These are phyloP conservation scores for Colletotrichum cuscutae DNA, from an alignment of 2,329 filamentous ascomycete genomes.

Conservation along the genomic window DNA sequence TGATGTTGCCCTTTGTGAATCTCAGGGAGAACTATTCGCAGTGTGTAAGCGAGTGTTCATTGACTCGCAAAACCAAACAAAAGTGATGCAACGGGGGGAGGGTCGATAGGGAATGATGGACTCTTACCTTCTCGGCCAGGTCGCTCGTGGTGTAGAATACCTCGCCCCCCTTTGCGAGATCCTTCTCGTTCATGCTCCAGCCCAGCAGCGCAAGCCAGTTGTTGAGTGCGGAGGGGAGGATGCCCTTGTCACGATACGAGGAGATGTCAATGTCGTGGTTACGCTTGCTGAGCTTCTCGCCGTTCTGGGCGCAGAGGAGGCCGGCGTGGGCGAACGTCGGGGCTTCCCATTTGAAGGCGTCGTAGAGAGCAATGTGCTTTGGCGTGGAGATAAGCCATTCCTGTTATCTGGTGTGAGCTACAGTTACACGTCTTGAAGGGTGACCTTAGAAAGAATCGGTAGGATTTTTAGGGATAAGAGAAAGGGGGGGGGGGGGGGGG, in stretches of 20 bases:
- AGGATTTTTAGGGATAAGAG: background rate
- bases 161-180: conserved; percentile 52
- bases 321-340: conserved; percentile 86
- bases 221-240: conserved; percentile 62
- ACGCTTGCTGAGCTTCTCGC: conserved; percentile 88
- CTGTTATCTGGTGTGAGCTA: conserved; percentile 45
- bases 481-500: background rate
- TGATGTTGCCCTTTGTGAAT: conserved; percentile 91
- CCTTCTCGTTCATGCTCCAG: conserved; percentile 74
- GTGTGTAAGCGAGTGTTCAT: conserved; percentile 38
- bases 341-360: conserved; percentile 78
- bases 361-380: conserved; percentile 75
- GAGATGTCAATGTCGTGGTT: conserved; percentile 66
- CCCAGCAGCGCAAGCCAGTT: conserved; percentile 90
- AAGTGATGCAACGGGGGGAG: background rate
- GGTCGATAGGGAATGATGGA: background rate
- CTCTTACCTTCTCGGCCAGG: conserved; percentile 73
- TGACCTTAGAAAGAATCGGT: no score
- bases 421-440: background rate
- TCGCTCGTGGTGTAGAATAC: conserved; percentile 78
- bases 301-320: conserved; percentile 74
- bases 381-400: conserved; percentile 98
- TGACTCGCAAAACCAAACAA: background rate
- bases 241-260: conserved; percentile 58
- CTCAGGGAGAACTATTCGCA: conserved; percentile 77